These are phyloP conservation scores for Phytopythium montanum DNA, from an alignment of 352 stramenopile species.

Conservation along the genomic window DNA sequence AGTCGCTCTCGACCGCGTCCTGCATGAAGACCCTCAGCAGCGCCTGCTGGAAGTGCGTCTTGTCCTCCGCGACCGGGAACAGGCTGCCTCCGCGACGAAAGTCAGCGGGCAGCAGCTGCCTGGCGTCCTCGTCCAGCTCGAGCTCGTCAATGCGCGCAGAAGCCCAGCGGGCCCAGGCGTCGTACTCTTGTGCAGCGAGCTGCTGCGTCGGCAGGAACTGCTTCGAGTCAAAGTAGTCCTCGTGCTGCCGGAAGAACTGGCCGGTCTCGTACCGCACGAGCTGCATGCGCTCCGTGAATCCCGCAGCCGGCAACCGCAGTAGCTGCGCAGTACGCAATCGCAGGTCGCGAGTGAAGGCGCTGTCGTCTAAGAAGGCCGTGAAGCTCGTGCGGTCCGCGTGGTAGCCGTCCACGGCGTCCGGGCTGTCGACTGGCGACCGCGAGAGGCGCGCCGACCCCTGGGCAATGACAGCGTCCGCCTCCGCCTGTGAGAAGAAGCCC, in stretches of 20 bases:
- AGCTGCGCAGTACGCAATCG: slow-evolving; percentile 42
- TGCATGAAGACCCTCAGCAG: slow-evolving; percentile 51
- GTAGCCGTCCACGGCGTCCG: slow-evolving; percentile 51
- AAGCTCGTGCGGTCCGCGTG: slow-evolving; percentile 62
- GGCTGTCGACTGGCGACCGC: slow-evolving; percentile 57
- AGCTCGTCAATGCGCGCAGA: slow-evolving; percentile 23
- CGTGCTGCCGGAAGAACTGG: slow-evolving; percentile 74
- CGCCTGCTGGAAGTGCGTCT: slow-evolving; percentile 41
- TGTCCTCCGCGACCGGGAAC: slow-evolving; percentile 46
- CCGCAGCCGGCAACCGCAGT: slow-evolving; percentile 40
- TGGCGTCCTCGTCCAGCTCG: background rate
- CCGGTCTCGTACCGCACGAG: slow-evolving; percentile 65
- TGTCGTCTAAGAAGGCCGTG: slow-evolving; percentile 67
- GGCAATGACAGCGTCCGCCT: slow-evolving; percentile 51
- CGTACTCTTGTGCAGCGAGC: slow-evolving; percentile 35
- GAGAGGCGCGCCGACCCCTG: slow-evolving; percentile 40
- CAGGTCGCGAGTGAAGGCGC: slow-evolving; percentile 60
- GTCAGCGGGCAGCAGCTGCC: slow-evolving; percentile 16
- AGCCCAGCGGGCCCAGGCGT: slow-evolving; percentile 47
- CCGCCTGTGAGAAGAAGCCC: slow-evolving; percentile 52
- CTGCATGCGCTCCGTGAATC: slow-evolving; percentile 54
- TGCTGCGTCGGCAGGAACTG: slow-evolving; percentile 47
- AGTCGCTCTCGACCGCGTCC: slow-evolving; percentile 38
- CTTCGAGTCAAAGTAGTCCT: slow-evolving; percentile 77
- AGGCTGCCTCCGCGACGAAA: slow-evolving; percentile 34